phyloP scores from a whole-genome alignment of 2,329 filamentous ascomycete species.

The Fusarium brachygibbosum region DNA sequence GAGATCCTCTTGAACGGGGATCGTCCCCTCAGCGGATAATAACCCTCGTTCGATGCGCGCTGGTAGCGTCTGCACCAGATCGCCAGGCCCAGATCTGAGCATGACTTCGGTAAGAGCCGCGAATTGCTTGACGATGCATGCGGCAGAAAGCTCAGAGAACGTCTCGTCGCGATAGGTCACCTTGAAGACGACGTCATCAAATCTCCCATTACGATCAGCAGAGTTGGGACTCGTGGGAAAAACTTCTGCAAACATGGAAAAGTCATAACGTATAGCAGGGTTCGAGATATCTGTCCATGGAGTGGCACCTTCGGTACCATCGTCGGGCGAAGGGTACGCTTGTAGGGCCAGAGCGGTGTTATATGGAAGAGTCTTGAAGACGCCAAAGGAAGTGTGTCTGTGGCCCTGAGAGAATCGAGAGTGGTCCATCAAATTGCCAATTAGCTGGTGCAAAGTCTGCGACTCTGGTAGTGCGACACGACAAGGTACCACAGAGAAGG shows the following conservation, averaged over 20 bases:
- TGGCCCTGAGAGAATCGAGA: constrained; percentile 15
- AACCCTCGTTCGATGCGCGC: not conserved
- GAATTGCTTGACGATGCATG: constrained; percentile 23
- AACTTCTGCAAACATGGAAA: constrained; percentile 30
- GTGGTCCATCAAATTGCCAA: not conserved
- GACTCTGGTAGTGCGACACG: constrained; percentile 4
- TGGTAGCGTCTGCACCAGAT: constrained; percentile 16
- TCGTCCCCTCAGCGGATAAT: constrained; percentile 20
- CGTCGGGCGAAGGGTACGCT: not conserved
- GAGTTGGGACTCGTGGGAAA: constrained; percentile 12
- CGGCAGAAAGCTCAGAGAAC: constrained; percentile 4
- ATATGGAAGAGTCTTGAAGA: constrained; percentile 31
- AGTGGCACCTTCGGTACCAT: accelerated
- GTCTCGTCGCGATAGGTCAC: constrained; percentile 25
- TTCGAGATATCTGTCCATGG: constrained; percentile 19
- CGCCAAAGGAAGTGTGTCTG: constrained; percentile 15
- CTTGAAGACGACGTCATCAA: constrained; percentile 22
- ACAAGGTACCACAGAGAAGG: constrained; percentile 29
- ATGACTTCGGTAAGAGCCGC: not conserved
- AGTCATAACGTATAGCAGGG: constrained; percentile 33
- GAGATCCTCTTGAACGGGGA: not conserved
- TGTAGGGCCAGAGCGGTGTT: constrained; percentile 31
- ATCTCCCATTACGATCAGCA: constrained; percentile 2
- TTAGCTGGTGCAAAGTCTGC: constrained; percentile 5
- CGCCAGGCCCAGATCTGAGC: not conserved